These are phyloP conservation scores for Erythrobasidium yunnanense DNA, from an alignment of 768 basidiomycete genomes.

Conservation along the genomic window DNA sequence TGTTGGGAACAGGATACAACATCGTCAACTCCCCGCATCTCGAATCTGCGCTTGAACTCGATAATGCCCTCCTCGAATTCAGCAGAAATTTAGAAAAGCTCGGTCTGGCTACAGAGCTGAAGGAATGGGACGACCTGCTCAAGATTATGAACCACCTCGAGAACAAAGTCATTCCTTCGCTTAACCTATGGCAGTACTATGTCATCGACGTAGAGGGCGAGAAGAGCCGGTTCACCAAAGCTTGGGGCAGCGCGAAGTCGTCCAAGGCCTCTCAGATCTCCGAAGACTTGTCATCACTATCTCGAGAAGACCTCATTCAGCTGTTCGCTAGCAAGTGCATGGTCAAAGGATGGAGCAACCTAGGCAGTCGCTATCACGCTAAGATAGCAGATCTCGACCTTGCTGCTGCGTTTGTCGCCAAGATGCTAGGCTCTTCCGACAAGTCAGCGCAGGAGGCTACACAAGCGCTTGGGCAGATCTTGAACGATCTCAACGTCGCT, in stretches of 20 bases:
- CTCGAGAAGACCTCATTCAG: slow-evolving; percentile 52
- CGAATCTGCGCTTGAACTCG: slow-evolving; percentile 80
- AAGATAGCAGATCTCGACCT: slow-evolving; percentile 50
- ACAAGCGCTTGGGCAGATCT: slow-evolving; percentile 62
- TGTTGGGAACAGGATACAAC: slow-evolving; percentile 59
- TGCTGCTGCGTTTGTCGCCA: slow-evolving; percentile 62
- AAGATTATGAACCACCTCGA: slow-evolving; percentile 56
- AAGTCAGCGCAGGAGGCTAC: slow-evolving; percentile 50
- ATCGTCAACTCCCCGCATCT: slow-evolving; percentile 83
- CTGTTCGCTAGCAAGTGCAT: slow-evolving; percentile 32
- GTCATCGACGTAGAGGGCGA: slow-evolving; percentile 65
- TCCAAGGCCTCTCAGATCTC: slow-evolving; percentile 50
- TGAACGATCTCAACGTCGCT: slow-evolving; percentile 78
- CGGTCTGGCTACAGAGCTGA: slow-evolving; percentile 62
- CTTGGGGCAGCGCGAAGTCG: slow-evolving; percentile 52
- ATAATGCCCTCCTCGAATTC: slow-evolving; percentile 71
- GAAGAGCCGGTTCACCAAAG: slow-evolving; percentile 51
- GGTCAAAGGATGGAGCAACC: slow-evolving; percentile 26
- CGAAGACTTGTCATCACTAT: slow-evolving; percentile 46
- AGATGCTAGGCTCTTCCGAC: slow-evolving; percentile 51
- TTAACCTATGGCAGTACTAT: slow-evolving; percentile 88
- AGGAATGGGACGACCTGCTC: slow-evolving; percentile 58
- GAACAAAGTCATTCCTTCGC: slow-evolving; percentile 49
- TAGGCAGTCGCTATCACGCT: slow-evolving; percentile 52
- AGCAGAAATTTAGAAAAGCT: slow-evolving; percentile 55